These are phyloP conservation scores for Syzygium oleosum DNA, from an alignment of 345 rosid species.

Conservation along the genomic window DNA sequence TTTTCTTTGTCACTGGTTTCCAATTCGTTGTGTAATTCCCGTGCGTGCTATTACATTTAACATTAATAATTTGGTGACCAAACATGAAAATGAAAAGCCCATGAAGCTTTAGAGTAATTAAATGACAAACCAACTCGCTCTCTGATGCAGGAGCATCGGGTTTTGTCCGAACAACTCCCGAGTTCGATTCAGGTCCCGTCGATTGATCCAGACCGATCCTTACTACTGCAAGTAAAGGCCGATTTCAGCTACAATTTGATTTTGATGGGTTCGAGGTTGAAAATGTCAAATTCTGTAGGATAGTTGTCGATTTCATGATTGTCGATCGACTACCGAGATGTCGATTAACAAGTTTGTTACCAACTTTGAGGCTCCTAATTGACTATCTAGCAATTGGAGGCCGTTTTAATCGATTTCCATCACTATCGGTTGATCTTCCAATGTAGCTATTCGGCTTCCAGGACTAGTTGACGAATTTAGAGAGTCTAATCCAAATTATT, in stretches of 20 bases:
- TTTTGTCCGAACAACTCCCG: not conserved
- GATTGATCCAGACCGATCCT: not conserved
- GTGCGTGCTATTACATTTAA: not conserved
- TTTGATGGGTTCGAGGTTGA: not conserved
- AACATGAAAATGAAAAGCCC: not conserved
- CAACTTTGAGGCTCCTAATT: not conserved
- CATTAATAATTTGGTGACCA: not conserved
- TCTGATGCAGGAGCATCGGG: not conserved
- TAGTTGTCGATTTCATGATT: not conserved
- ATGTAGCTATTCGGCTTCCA: not conserved
- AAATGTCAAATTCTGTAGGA: not conserved
- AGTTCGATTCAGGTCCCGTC: rapidly evolving
- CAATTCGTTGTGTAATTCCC: not conserved
- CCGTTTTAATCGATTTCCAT: not conserved
- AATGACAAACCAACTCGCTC: not conserved
- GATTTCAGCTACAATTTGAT: not conserved
- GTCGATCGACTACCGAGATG: not conserved
- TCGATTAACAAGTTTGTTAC: not conserved
- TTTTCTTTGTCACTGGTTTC: not conserved
- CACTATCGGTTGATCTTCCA: too few relatives aligned
- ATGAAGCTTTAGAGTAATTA: not conserved
- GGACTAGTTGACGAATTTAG: not conserved
- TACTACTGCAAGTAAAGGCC: not conserved
- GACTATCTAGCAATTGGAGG: not conserved
- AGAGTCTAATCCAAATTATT: not conserved